These are phyloP conservation scores for Austroboletus eburneus DNA, from an alignment of 768 basidiomycete genomes.

Conservation along the genomic window DNA sequence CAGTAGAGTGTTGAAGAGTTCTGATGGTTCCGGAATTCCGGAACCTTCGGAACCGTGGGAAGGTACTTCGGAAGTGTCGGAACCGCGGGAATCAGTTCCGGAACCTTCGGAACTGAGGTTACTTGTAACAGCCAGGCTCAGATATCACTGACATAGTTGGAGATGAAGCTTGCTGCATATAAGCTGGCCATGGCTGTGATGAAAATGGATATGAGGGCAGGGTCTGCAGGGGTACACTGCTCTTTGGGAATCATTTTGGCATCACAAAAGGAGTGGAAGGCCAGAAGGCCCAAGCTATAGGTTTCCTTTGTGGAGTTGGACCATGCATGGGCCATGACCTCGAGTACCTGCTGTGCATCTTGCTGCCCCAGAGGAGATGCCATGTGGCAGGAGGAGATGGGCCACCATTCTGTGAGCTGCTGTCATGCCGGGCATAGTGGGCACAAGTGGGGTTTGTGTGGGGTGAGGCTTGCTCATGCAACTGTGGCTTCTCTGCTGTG, in stretches of 20 bases:
- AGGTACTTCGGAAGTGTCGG: too few relatives aligned
- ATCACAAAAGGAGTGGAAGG: neutral
- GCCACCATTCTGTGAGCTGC: neutral
- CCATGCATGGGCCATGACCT: neutral
- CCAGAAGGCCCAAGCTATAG: neutral
- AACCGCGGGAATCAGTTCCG: too few relatives aligned
- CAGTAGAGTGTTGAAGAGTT: too few relatives aligned
- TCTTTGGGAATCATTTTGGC: constrained; percentile 3
- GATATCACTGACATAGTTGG: constrained; percentile 14
- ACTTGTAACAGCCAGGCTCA: constrained; percentile 29
- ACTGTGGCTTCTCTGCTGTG: too few relatives aligned
- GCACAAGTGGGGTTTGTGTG: neutral
- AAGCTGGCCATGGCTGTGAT: neutral
- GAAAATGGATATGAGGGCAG: constrained; percentile 13
- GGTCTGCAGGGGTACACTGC: neutral
- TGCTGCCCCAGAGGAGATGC: neutral
- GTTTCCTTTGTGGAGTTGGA: neutral
- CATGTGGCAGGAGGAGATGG: neutral
- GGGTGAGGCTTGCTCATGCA: too few relatives aligned
- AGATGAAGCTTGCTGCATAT: constrained; percentile 8
- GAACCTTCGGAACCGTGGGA: too few relatives aligned
- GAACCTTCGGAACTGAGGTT: too few relatives aligned
- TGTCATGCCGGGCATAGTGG: neutral
- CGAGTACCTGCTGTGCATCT: neutral
- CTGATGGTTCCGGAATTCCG: too few relatives aligned